These are phyloP conservation scores for Cordyceps farinosa DNA, from an alignment of 2,329 filamentous ascomycete genomes.

Conservation along the genomic window DNA sequence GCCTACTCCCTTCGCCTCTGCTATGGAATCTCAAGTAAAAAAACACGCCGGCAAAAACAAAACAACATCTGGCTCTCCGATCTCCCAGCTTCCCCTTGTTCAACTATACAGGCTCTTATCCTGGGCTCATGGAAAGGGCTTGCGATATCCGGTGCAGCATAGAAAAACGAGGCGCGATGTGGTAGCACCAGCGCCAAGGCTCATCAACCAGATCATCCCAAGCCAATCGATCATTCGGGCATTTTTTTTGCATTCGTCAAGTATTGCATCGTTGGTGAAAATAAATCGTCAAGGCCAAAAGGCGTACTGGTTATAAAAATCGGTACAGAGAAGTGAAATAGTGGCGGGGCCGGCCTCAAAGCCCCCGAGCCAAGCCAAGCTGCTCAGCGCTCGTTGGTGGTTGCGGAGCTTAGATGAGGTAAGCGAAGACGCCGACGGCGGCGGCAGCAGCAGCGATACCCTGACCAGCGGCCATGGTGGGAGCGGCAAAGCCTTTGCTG, in stretches of 20 bases:
- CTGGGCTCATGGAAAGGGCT: not conserved
- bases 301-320: constrained; percentile 30
- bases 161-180: not conserved
- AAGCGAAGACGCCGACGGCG: constrained; percentile 51
- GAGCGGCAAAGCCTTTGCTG: constrained; percentile 34
- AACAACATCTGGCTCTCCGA: constrained; percentile 7
- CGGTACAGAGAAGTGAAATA: constrained; percentile 32
- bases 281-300: constrained; percentile 21
- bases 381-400: not conserved
- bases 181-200: not conserved
- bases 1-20: constrained; percentile 15
- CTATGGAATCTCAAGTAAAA: constrained; percentile 14
- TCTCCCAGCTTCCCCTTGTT: not conserved
- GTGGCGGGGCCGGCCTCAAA: constrained; percentile 7
- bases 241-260: constrained; percentile 15
- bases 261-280: constrained; percentile 13
- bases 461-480: constrained; percentile 41
- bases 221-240: constrained; percentile 1
- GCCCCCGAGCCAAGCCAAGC: constrained; percentile 5
- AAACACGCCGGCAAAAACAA: constrained; percentile 12
- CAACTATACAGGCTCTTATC: not conserved
- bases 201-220: not conserved
- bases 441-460: constrained; percentile 46
- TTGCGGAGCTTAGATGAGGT: constrained; percentile 41
- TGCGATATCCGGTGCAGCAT: not conserved